These are phyloP conservation scores for Taphrina deformans DNA, from an alignment of 1,139 yeast genomes.

Conservation along the genomic window DNA sequence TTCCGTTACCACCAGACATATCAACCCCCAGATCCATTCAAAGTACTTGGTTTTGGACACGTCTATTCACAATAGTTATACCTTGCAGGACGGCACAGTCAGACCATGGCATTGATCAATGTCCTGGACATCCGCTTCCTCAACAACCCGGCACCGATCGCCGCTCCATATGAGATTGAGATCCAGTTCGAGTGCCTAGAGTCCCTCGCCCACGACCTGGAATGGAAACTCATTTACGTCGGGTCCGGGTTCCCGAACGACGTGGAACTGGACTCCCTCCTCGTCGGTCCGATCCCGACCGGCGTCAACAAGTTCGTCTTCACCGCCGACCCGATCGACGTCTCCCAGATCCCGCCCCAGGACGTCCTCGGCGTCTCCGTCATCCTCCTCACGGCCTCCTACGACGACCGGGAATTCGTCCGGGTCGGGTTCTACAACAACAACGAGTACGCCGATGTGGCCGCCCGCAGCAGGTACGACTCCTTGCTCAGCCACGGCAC, in stretches of 20 bases:
- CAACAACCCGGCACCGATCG: slow-evolving; percentile 91
- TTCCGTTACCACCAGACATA: not conserved
- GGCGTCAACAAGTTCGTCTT: slow-evolving; percentile 92
- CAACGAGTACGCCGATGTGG: slow-evolving; percentile 63
- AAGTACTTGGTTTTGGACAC: no score
- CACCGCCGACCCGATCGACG: slow-evolving; percentile 94
- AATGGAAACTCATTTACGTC: slow-evolving; percentile 95
- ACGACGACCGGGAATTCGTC: slow-evolving; percentile 90
- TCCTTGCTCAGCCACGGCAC: slow-evolving; percentile 42
- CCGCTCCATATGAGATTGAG: slow-evolving; percentile 92
- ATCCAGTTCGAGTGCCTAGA: slow-evolving; percentile 96
- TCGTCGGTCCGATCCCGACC: slow-evolving; percentile 97
- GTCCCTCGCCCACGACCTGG: slow-evolving; percentile 66
- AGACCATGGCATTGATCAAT: slow-evolving; percentile 51
- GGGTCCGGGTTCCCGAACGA: slow-evolving; percentile 89
- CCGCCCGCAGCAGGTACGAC: slow-evolving; percentile 1
- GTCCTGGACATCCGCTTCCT: slow-evolving; percentile 86
- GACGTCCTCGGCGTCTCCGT: slow-evolving; percentile 95
- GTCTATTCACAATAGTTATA: no score
- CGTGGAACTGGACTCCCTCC: slow-evolving; percentile 89
- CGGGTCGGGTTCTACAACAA: slow-evolving; percentile 96
- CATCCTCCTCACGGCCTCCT: slow-evolving; percentile 84
- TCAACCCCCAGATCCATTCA: not conserved
- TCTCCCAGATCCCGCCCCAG: slow-evolving; percentile 91
- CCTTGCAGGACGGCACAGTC: not conserved